These are phyloP conservation scores for Cydonia oblonga DNA, from an alignment of 331 rosid species.

Conservation along the genomic window DNA sequence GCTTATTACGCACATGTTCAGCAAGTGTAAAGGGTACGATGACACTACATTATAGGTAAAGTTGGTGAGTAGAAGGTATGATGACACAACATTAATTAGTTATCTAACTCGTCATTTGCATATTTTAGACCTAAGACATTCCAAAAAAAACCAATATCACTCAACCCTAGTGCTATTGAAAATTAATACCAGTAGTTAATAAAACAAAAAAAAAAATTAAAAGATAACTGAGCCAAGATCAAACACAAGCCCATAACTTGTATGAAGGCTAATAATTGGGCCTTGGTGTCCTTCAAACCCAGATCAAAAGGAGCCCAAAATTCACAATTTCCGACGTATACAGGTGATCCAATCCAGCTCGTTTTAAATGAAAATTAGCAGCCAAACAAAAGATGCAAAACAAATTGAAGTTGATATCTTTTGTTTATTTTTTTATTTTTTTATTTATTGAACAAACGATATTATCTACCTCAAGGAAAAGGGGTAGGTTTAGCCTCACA, in stretches of 20 bases:
- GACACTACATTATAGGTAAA: neutral
- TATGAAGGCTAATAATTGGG: neutral
- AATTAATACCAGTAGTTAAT: neutral
- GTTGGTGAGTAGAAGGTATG: neutral
- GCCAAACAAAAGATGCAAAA: neutral
- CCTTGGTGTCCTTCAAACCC: neutral
- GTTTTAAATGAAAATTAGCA: neutral
- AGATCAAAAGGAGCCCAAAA: neutral
- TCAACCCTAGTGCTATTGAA: neutral
- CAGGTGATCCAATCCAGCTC: neutral
- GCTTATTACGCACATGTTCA: neutral
- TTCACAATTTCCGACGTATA: neutral
- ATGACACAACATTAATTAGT: neutral
- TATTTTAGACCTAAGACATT: too few relatives aligned
- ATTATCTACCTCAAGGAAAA: accelerated
- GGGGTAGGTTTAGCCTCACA: accelerated
- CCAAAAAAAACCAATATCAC: too few relatives aligned
- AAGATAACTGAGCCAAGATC: neutral
- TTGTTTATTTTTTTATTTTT: too few relatives aligned
- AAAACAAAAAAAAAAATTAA: neutral
- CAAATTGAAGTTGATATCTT: neutral
- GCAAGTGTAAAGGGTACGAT: neutral
- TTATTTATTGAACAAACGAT: too few relatives aligned
- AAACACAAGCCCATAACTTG: neutral
- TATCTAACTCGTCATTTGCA: neutral